These are phyloP conservation scores for Vickermania ingenoplastis DNA, from an alignment of 208 protist genomes.

Conservation along the genomic window DNA sequence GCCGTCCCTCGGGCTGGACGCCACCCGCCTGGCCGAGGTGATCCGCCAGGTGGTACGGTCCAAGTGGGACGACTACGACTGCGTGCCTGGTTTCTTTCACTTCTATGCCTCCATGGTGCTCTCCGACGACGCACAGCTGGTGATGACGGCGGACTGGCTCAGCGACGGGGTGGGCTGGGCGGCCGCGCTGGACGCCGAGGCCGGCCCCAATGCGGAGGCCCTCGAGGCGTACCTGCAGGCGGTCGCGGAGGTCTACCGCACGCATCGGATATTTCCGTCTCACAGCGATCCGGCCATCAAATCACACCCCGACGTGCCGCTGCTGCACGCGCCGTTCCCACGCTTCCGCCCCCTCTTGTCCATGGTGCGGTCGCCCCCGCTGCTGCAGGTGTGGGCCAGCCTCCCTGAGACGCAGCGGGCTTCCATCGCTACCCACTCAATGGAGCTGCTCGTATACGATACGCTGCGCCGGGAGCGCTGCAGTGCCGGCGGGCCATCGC, in stretches of 20 bases:
- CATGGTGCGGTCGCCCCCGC: background rate
- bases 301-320: constrained; percentile 36
- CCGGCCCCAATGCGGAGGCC: constrained; percentile 2
- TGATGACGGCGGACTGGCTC: constrained; percentile 62
- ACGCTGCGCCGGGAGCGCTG: no score
- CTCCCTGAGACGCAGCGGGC: constrained; percentile 4
- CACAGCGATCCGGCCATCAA: constrained; percentile 30
- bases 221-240: constrained; percentile 50
- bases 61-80: constrained; percentile 42
- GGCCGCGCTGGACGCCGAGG: constrained; percentile 15
- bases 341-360: background rate
- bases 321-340: constrained; percentile 4
- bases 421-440: constrained; percentile 8
- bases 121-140: constrained; percentile 33
- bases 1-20: constrained; percentile 6
- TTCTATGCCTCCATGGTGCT: constrained; percentile 67
- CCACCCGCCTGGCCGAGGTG: constrained; percentile 14
- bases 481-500: constrained; percentile 16
- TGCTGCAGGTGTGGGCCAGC: constrained; percentile 7
- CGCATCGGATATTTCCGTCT: constrained; percentile 3
- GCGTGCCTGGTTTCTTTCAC: constrained; percentile 23
- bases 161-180: constrained; percentile 44
- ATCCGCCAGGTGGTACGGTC: constrained; percentile 34
- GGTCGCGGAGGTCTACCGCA: constrained; percentile 22
- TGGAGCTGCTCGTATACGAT: constrained; percentile 56